Conservation (phyloP, 495 filamentous ascomycete species). For the Penicillium manginii region DNA sequence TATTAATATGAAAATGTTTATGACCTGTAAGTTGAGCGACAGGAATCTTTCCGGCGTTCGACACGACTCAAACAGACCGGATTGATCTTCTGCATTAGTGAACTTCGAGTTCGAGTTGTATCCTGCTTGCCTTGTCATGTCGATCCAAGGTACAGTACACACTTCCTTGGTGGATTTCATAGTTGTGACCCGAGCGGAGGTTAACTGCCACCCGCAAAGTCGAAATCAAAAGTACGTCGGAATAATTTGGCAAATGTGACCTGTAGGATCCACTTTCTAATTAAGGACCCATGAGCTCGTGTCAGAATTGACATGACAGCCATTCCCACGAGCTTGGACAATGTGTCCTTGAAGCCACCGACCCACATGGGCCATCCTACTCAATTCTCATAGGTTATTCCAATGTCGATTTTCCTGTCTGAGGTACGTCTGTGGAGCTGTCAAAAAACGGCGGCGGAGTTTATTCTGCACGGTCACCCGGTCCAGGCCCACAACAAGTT, state of each 20-base stretch:
- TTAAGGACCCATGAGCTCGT: conserved; percentile 10
- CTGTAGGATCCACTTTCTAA: neutral
- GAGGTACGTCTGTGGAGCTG: conserved; percentile 1
- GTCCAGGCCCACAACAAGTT: neutral
- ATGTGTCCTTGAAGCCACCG: conserved; percentile 4
- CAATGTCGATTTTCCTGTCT: neutral
- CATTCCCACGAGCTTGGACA: conserved; percentile 3
- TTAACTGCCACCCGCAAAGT: neutral
- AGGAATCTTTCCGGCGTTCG: neutral
- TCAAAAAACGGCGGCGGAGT: conserved; percentile 5
- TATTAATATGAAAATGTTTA: conserved; percentile 7
- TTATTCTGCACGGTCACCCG: neutral
- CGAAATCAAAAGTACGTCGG: neutral
- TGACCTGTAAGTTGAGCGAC: conserved; percentile 16
- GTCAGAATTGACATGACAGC: neutral
- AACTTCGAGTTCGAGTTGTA: too few relatives aligned
- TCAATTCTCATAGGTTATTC: neutral
- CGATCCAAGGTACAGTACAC: neutral
- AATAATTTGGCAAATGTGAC: neutral
- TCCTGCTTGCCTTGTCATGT: neutral
- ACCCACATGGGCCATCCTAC: neutral
- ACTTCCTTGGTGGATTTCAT: neutral
- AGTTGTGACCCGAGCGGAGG: neutral
- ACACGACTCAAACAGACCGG: neutral
- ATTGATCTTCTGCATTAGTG: neutral